Base-by-base conservation (phyloP, 2,329 filamentous ascomycete genomes). In the Furcasterigmium sp. region DNA sequence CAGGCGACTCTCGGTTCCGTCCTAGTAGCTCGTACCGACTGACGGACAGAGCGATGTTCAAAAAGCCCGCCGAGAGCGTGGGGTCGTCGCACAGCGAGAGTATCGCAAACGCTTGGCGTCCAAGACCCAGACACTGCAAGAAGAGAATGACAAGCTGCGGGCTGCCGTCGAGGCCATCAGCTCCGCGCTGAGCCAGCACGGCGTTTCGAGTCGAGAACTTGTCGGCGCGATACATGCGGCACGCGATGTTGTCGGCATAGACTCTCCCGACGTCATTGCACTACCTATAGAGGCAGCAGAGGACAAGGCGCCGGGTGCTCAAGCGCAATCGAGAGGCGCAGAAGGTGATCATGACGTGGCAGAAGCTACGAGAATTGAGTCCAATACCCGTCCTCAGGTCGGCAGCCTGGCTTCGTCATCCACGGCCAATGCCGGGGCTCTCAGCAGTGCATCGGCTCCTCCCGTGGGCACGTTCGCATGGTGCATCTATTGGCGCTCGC, bases 21-120 rank as follows among this genome's bases (percentile, higher is more conserved):
- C 11, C 10, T 17, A 19, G n/a, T 15, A n/a, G 25, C 9, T 23
- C 3, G 39, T 32, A 29, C 46, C 46, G 34, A 48, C 19, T n/a
- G 9, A 8, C 2, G 8, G 15, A 37, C 19, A 17, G 26, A 26
- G 7, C 23, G 23, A 26, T 7, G 23, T 26, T 11, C n/a, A 37
- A 25, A 19, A 48, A 43, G 37, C 44, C 8, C 45, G 48, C 8
- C 46, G 51, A 13, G 51, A 53, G 37, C 47, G 50, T 8, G 50
- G 52, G 3, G 47, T 51, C 10, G 39, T 52, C 15, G 51, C 52
- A 6, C 52, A 54, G 28, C 50, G 52, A 21, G 51, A 48, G 14
- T 54, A 53, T 11, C 52, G 52, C 18, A 52, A 52, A 36, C 51
- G 52, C 7, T 50, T 53, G 21, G 50, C 52, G 0, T 45, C 47